Base-by-base conservation (phyloP, 2,329 filamentous ascomycete genomes). In the Epichloe coenophiala region DNA sequence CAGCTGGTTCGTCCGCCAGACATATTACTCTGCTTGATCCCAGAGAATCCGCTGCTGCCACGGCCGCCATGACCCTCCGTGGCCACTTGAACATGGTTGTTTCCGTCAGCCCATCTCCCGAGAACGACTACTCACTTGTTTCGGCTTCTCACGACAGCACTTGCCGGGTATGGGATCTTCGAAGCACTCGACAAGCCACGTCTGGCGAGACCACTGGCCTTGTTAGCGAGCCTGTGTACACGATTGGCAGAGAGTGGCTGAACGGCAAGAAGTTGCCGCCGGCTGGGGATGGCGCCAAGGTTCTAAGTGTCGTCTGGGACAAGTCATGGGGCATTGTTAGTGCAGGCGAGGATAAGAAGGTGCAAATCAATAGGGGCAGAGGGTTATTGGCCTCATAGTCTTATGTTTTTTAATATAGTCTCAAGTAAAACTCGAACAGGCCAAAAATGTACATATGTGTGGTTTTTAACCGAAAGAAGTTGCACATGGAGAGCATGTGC, bases 21-120 rank as follows among this genome's bases (percentile, higher is more conserved):
- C 88, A 95, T 69, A 86, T 98, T 63, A 91, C 88, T 1, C 77
- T 98, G n/a, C 80, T 97, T 57, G 93, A 98, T 65, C 91, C 91
- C 3, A 81, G 93, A 49, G 84, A 80, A 33, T 85, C 83, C 3
- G 85, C 88, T 3, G 78, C 81, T 1, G 78, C 82, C 1, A 86
- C 91, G 23, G 81, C 84, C 11, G 87, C 88, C 40, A 87, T 96
- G 81, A 95, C 88, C n/a, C 78, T 96, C 19, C 80, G 88, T 36
- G 91, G 91, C 1, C 91, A 97, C 70, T 81, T 81, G 53, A 95
- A 95, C 70, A 78, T 78, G 70, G 74, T 83, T 17, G 71, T 73
- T 2, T 71, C 70, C 7, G 60, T 82, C 35, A 62, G 65, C 2
- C 63, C 71, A 9, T 72, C 70, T 39, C 81, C 77, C 6, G 76